Percentiles rank a stretch among this genome's conserved stretches.
Evolutionary conservation across 164 flowering plant genomes (phyloP).

Genomic region (Platanus orientalis): DNA sequence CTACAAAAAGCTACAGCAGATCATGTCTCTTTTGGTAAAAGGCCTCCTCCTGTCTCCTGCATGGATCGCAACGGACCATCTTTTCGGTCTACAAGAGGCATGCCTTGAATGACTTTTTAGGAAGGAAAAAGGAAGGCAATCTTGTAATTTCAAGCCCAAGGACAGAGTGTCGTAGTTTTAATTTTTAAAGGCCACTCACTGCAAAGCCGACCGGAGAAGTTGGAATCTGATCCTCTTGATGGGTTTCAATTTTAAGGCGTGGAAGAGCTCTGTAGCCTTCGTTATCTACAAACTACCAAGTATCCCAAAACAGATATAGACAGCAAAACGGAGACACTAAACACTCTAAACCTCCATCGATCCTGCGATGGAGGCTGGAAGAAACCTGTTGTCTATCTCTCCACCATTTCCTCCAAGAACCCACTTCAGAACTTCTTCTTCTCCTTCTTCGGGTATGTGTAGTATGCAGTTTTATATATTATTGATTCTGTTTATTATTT

Average conservation of each 20-base stretch:
- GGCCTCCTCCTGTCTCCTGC: too few relatives aligned
- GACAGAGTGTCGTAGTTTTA: too few relatives aligned
- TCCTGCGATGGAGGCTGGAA: conserved; percentile 45
- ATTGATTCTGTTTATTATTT: background rate
- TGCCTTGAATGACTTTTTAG: too few relatives aligned
- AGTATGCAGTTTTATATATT: background rate
- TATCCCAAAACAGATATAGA: background rate
- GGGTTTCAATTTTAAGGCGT: background rate
- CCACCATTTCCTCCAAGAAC: conserved; percentile 30
- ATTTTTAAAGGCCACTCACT: too few relatives aligned
- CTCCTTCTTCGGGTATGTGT: conserved; percentile 35
- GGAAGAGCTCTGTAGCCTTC: background rate
- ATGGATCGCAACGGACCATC: too few relatives aligned
- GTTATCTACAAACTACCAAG: background rate
- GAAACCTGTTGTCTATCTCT: conserved; percentile 37
- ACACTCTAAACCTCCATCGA: background rate
- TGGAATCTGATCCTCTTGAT: conserved; percentile 5
- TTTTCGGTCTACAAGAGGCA: too few relatives aligned
- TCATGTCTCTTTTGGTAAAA: too few relatives aligned
- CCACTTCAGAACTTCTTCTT: conserved; percentile 25
- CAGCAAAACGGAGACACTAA: background rate
- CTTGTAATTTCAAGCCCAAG: background rate
- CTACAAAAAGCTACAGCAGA: too few relatives aligned
- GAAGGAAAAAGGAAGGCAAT: background rate
- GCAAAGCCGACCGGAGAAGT: too few relatives aligned